Evolutionary conservation across 306 rosid species (phyloP).

Genomic region (Cucumis cinereus): DNA sequence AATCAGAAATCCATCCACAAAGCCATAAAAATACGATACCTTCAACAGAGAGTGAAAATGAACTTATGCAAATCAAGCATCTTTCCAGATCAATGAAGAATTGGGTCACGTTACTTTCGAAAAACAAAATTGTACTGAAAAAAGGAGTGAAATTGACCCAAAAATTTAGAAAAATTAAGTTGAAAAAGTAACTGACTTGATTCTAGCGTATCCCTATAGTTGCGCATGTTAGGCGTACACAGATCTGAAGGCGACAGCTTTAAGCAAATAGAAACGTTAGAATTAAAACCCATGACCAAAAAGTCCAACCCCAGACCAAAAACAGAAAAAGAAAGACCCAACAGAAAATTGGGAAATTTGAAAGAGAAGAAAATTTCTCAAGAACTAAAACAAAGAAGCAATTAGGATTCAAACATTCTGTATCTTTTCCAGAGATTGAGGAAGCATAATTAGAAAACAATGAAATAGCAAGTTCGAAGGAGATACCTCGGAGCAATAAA

Average conservation of each 20-base stretch:
- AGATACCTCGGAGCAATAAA: constrained; percentile 6
- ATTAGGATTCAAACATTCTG: not conserved
- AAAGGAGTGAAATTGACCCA: constrained; percentile 3
- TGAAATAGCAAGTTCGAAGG: not conserved
- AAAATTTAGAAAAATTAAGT: not conserved
- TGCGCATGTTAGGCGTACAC: not conserved
- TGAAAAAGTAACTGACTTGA: not conserved
- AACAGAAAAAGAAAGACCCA: not conserved
- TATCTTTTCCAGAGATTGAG: not conserved
- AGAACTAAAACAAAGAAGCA: not conserved
- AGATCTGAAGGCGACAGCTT: constrained; percentile 17
- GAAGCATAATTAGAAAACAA: not conserved
- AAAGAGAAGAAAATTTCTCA: not conserved
- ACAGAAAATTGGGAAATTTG: not conserved
- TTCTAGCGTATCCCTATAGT: not conserved
- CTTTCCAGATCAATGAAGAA: constrained; percentile 5
- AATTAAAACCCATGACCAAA: constrained; percentile 2
- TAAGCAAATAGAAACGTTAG: not conserved
- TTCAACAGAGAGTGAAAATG: not conserved
- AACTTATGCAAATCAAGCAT: not conserved
- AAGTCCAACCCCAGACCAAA: not conserved
- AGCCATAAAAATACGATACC: not conserved
- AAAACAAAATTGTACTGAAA: not conserved
- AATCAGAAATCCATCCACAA: not conserved
- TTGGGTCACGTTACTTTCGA: not conserved